phyloP scores from a whole-genome alignment of 345 rosid genomes.

The Draba incana region DNA sequence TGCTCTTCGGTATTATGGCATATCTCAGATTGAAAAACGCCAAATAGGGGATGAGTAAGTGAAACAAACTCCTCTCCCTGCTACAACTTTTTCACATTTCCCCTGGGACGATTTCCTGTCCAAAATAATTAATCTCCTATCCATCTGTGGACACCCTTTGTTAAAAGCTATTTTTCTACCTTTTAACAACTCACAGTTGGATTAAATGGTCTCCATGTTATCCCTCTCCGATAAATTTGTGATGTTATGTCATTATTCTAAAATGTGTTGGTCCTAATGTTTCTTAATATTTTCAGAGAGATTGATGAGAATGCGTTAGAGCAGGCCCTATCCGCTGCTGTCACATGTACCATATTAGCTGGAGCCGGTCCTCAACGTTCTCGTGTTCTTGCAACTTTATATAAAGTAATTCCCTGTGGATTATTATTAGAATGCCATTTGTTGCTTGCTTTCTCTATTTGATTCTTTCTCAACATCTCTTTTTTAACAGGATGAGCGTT shows the following conservation, averaged over 20 bases:
- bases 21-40: slow-evolving; percentile 95
- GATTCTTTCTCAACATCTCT: slow-evolving; percentile 6
- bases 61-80: slow-evolving; percentile 11
- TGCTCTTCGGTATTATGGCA: slow-evolving; percentile 87
- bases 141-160: not conserved
- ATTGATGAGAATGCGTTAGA: slow-evolving; percentile 94
- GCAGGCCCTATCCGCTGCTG: slow-evolving; percentile 94
- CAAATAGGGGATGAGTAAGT: slow-evolving; percentile 94
- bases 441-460: slow-evolving; percentile 14
- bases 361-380: slow-evolving; percentile 99
- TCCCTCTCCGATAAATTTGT: slow-evolving; percentile 3
- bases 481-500: slow-evolving; percentile 83
- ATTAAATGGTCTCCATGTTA: slow-evolving; percentile 6
- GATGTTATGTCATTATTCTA: not conserved
- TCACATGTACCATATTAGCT: slow-evolving; percentile 94
- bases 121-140: not conserved
- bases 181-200: not conserved
- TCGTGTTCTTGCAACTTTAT: slow-evolving; percentile 86
- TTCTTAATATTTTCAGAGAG: slow-evolving; percentile 52
- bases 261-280: no score
- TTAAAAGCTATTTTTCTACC: not conserved
- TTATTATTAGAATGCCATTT: not conserved
- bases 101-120: not conserved
- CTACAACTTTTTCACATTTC: not conserved
- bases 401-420: slow-evolving; percentile 56